A percentile compares a stretch with the other conserved stretches of the same genome.
phyloP scores from a whole-genome alignment of 1,284 basidiomycete species.

The Stereum hirsutum region DNA sequence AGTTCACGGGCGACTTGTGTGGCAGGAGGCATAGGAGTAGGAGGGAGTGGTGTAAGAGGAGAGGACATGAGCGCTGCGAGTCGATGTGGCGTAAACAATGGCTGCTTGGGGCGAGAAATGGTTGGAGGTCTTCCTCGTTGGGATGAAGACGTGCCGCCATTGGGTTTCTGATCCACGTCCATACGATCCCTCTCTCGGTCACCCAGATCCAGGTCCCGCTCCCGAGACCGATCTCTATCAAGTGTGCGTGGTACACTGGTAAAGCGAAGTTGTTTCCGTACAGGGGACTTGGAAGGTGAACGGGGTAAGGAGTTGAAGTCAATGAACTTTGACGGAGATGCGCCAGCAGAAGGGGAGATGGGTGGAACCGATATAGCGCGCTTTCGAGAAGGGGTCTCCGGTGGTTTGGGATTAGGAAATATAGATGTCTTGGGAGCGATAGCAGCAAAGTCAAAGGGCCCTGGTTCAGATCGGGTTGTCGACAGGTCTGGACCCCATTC shows the following conservation, averaged over 20 bases:
- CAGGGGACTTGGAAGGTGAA: constrained; percentile 2
- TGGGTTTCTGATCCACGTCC: neutral
- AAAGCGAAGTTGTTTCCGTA: constrained; percentile 2
- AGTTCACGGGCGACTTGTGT: no score
- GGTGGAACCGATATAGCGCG: constrained; percentile 3
- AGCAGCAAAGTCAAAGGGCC: constrained; percentile 2
- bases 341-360: neutral
- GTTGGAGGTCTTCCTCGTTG: neutral
- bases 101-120: neutral
- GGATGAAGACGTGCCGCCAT: neutral
- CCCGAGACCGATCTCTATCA: no score
- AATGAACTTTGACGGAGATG: neutral
- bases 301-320: neutral
- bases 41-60: constrained; percentile 1
- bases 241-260: neutral
- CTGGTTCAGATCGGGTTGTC: no score
- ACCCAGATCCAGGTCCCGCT: no score
- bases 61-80: no score
- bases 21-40: neutral
- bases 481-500: no score
- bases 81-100: neutral
- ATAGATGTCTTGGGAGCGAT: neutral
- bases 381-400: neutral
- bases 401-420: neutral
- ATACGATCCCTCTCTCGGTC: neutral